These are phyloP conservation scores for Camelina laxa DNA, from an alignment of 345 rosid species.

Conservation along the genomic window DNA sequence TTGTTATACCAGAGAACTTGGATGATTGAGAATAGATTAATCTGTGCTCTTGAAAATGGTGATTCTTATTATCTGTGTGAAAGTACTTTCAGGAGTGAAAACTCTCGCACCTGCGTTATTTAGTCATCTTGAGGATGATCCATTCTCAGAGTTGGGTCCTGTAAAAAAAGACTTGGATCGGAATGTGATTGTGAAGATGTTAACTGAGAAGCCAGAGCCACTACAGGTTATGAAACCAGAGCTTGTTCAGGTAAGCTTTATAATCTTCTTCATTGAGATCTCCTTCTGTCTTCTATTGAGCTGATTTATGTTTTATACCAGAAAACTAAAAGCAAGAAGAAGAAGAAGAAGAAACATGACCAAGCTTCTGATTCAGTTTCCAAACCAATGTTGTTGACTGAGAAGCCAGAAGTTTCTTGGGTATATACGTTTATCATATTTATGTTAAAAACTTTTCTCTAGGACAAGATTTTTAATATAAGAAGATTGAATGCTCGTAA, in stretches of 20 bases:
- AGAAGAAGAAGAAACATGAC: conserved; percentile 4
- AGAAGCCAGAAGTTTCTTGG: conserved; percentile 32
- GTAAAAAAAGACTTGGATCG: neutral
- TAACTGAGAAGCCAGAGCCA: conserved; percentile 2
- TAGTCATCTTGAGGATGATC: conserved; percentile 24
- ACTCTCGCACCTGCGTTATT: neutral
- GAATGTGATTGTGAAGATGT: neutral
- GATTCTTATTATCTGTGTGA: conserved; percentile 2
- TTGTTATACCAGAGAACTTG: neutral
- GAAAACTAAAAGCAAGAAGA: conserved; percentile 21
- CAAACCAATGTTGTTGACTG: conserved; percentile 34
- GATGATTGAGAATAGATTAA: neutral
- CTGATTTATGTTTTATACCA: neutral
- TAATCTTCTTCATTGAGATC: neutral
- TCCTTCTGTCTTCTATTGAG: conserved; percentile 7
- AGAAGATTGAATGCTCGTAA: conserved; percentile 11
- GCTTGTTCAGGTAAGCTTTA: conserved; percentile 21
- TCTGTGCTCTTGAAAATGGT: conserved; percentile 7
- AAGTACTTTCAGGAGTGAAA: conserved; percentile 18
- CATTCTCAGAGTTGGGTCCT: conserved; percentile 31
- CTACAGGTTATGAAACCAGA: neutral
- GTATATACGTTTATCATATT: neutral
- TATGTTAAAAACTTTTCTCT: neutral
- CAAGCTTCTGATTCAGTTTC: conserved; percentile 28
- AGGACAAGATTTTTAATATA: neutral